A percentile compares a stretch with the other conserved stretches of the same genome.
These are phyloP conservation scores for Annulohypoxylon maeteangense DNA, from an alignment of 495 filamentous ascomycete species.

Conservation along the genomic window DNA sequence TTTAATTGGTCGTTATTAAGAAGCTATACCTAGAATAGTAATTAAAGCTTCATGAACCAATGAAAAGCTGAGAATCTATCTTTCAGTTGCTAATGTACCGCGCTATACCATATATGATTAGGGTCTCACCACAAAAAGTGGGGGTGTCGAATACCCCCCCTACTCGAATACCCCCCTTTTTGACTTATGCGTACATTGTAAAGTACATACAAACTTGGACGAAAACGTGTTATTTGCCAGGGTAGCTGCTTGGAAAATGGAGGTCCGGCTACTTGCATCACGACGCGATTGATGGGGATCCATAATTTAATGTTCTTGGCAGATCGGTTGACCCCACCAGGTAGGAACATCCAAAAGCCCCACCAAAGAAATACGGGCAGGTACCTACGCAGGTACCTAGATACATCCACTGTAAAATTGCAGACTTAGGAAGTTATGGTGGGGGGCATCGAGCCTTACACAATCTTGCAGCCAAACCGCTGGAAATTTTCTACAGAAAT, in stretches of 20 bases:
- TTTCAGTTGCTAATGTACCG: no score
- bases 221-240: conserved; percentile 41
- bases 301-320: conserved; percentile 21
- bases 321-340: conserved; percentile 25
- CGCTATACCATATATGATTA: no score
- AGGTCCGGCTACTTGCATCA: conserved; percentile 15
- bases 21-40: no score
- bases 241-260: conserved; percentile 13
- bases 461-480: conserved; percentile 12
- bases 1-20: no score
- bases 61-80: no score
- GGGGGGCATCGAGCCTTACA: conserved; percentile 34
- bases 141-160: no score
- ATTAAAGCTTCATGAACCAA: no score
- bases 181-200: not conserved
- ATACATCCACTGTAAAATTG: not conserved
- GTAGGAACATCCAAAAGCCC: not conserved
- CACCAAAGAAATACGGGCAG: conserved; percentile 13
- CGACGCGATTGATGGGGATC: not conserved
- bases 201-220: conserved; percentile 7
- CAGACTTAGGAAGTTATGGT: conserved; percentile 20
- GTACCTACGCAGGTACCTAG: not conserved
- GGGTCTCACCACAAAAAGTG: no score
- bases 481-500: conserved; percentile 40
- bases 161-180: no score